Evolutionary conservation across 1,139 yeast species (phyloP).

Genomic region (Saccharomycopsis hybrid): DNA sequence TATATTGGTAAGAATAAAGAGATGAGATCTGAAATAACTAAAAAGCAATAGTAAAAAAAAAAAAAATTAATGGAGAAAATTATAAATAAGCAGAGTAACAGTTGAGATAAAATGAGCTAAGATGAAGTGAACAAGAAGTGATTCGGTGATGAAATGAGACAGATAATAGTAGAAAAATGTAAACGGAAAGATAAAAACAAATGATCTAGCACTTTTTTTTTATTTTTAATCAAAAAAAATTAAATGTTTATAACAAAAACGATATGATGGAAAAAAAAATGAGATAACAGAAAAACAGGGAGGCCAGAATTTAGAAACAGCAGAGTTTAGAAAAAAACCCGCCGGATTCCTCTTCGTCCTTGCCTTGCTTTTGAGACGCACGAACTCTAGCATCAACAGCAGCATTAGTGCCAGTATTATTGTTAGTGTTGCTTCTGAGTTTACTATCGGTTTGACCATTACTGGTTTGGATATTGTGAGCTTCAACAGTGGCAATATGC

Average conservation of each 20-base stretch:
- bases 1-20: too few species aligned
- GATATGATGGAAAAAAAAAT: not conserved
- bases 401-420: constrained; percentile 5
- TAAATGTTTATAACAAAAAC: not conserved
- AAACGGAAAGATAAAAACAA: not conserved
- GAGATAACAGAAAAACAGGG: not conserved
- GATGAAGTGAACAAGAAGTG: not conserved
- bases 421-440: constrained; percentile 19
- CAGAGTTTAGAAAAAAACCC: constrained; percentile 19
- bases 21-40: too few species aligned
- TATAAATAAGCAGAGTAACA: too few species aligned
- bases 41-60: too few species aligned
- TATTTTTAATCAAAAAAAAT: not conserved
- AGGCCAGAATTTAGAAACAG: constrained; percentile 4
- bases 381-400: constrained; percentile 6
- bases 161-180: not conserved
- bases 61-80: not conserved
- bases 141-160: not conserved
- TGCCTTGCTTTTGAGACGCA: constrained; percentile 8
- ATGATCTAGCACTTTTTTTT: not conserved
- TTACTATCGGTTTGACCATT: constrained; percentile 20
- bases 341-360: constrained; percentile 10
- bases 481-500: not conserved
- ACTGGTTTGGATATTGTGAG: constrained; percentile 2
- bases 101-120: not conserved